Evolutionary conservation across 2,329 filamentous ascomycete genomes (phyloP).

Genomic region (Torrubiellomyces zombiae): DNA sequence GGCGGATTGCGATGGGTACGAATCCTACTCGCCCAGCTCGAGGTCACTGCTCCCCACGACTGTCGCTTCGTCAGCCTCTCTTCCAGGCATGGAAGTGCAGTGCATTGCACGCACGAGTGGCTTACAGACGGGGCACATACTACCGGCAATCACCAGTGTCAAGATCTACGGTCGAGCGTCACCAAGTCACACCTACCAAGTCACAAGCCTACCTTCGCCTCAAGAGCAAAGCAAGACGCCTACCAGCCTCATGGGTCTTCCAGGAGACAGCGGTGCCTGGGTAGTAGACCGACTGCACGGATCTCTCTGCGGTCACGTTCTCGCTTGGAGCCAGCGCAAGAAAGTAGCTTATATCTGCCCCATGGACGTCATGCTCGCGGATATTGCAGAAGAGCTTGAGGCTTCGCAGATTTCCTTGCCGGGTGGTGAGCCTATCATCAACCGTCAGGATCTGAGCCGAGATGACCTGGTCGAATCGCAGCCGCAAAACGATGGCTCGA

Average conservation of each 20-base stretch:
- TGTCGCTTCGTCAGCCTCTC: constrained; percentile 39
- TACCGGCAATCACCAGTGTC: constrained; percentile 63
- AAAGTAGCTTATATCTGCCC: constrained; percentile 82
- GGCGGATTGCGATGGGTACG: constrained; percentile 4
- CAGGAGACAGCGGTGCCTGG: constrained; percentile 89
- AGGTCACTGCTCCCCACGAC: constrained; percentile 33
- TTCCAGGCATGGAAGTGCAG: constrained; percentile 67
- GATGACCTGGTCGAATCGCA: too few relatives aligned
- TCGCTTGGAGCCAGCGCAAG: constrained; percentile 72
- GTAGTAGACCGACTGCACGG: constrained; percentile 68
- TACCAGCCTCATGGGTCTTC: constrained; percentile 40
- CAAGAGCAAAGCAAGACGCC: too few relatives aligned
- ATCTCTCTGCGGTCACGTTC: constrained; percentile 71
- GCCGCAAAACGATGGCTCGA: too few relatives aligned
- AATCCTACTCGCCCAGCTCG: constrained; percentile 12
- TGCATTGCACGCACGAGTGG: constrained; percentile 81
- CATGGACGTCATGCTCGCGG: constrained; percentile 77
- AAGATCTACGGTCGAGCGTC: constrained; percentile 74
- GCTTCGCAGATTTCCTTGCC: constrained; percentile 57
- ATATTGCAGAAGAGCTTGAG: constrained; percentile 65
- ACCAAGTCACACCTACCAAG: constrained; percentile 55
- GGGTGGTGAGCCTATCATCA: constrained; percentile 30
- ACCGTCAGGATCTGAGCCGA: constrained; percentile 8
- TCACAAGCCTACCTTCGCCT: too few relatives aligned
- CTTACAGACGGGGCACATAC: constrained; percentile 61